Evolutionary conservation across 2,329 filamentous ascomycete genomes (phyloP), one percentile per base, ranked within the genome.

Genomic region (Colletotrichum camelliae): DNA sequence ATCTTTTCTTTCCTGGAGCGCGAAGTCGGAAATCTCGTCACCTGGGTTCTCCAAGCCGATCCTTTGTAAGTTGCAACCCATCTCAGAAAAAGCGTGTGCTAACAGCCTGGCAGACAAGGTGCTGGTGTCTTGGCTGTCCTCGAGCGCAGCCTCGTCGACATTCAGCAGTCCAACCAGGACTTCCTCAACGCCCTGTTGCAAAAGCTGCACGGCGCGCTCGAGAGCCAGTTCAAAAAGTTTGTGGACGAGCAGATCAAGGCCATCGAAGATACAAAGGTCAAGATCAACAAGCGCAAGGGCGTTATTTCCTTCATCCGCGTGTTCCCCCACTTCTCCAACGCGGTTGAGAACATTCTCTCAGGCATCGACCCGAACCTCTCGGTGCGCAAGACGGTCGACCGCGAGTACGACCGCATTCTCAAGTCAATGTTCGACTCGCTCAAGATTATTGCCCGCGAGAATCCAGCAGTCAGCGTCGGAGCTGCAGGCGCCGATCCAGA

Each of bases 191-290:
- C 92, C 67, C 88, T 94, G 3, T 87, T 98, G 4, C 94, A 97
- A 80, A 96, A 95, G 81, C 87, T 98, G 12, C 95, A 97, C 79
- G 90, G 92, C 72, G 91, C 91, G 57, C 88, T 98, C 21, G 92
- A 94, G 79, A 90, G 91, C 4, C 91, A 95, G 4, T 98, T 98
- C 86, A 93, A 90, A 77, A 95, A 95, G 77, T 98, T 98, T 80
- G 92, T 98, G 10, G 96, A 98, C 79, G 95, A 98, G 78, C 97
- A 99, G 83, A 94, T 98, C 75, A 94, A 95, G 31, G 96, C 96
- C 7, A 98, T 98, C 78, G 97, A 98, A 85, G 97, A 98, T 77
- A 98, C 96, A 52, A 98, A 98, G 85, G 96, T 99, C 84, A 98
- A 98, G 88, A 96, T 98, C 85, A 98, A 98, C 88, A 98, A 98